phyloP scores from a whole-genome alignment of 257 asterid species.

The Solanum sejunctum region DNA sequence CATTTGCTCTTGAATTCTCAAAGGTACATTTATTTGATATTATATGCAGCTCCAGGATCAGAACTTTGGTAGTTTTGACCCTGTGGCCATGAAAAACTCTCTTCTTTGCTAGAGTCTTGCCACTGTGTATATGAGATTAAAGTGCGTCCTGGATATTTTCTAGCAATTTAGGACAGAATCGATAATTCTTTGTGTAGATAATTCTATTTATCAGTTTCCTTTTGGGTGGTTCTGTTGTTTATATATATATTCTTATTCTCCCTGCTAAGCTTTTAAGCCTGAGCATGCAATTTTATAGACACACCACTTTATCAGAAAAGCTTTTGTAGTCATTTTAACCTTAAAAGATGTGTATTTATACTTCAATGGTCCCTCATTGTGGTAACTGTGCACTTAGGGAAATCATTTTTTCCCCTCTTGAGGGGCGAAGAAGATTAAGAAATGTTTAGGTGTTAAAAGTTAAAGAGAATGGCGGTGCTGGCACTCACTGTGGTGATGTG shows the following conservation, averaged over 20 bases:
- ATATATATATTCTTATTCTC: background rate
- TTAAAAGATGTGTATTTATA: background rate
- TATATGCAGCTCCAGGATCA: background rate
- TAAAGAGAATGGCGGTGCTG: background rate
- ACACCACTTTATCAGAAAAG: background rate
- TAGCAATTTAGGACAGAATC: background rate
- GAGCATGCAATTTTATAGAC: background rate
- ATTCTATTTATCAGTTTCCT: background rate
- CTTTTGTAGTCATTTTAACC: background rate
- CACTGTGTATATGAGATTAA: background rate
- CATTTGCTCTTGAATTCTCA: constrained; percentile 61
- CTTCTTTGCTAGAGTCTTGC: background rate
- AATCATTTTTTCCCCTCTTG: background rate
- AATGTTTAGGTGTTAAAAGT: background rate
- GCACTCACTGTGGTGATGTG: background rate
- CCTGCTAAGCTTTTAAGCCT: background rate
- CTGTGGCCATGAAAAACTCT: background rate
- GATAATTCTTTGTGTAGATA: background rate
- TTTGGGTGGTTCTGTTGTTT: background rate
- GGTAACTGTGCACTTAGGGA: background rate
- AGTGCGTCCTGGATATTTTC: background rate
- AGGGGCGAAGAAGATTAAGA: background rate
- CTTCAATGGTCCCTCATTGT: background rate
- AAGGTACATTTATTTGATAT: constrained; percentile 46
- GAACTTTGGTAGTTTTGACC: background rate